Percentiles rank a stretch among this genome's conserved stretches.
phyloP scores from a whole-genome alignment of 495 filamentous ascomycete genomes.

The Pseudotulostoma volvatum region DNA sequence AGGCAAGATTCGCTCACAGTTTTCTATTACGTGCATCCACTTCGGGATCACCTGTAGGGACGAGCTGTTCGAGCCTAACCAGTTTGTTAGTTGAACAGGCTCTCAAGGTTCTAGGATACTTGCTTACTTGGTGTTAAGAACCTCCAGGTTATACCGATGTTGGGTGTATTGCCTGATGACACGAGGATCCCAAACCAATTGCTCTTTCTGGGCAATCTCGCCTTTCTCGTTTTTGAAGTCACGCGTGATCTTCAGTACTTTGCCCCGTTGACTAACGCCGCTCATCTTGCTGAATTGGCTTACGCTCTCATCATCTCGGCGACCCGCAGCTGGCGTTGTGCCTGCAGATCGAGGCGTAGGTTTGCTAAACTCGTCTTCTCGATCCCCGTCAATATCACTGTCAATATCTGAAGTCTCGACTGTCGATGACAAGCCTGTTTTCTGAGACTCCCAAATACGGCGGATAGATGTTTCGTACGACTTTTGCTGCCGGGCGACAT shows the following conservation, averaged over 20 bases:
- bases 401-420: slow-evolving; percentile 40
- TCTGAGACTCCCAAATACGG: slow-evolving; percentile 80
- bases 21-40: slow-evolving; percentile 44
- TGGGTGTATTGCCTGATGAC: slow-evolving; percentile 53
- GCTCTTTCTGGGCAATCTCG: slow-evolving; percentile 37
- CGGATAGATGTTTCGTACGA: slow-evolving; percentile 79
- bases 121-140: slow-evolving; percentile 48
- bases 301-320: slow-evolving; percentile 59
- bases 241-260: slow-evolving; percentile 63
- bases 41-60: slow-evolving; percentile 63
- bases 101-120: no score
- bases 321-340: slow-evolving; percentile 36
- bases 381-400: slow-evolving; percentile 52
- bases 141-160: slow-evolving; percentile 37
- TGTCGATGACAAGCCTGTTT: slow-evolving; percentile 51
- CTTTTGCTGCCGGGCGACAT: slow-evolving; percentile 79
- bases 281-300: slow-evolving; percentile 77
- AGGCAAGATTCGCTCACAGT: slow-evolving; percentile 18
- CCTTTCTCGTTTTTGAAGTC: slow-evolving; percentile 44
- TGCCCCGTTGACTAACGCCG: slow-evolving; percentile 46
- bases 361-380: slow-evolving; percentile 44
- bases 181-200: slow-evolving; percentile 52
- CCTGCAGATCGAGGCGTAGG: slow-evolving; percentile 47
- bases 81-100: slow-evolving; percentile 3
- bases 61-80: slow-evolving; percentile 38